Percentiles rank a stretch among this genome's conserved stretches.
phyloP scores from a whole-genome alignment of 441 rosid species.

The Eruca vesicaria region DNA sequence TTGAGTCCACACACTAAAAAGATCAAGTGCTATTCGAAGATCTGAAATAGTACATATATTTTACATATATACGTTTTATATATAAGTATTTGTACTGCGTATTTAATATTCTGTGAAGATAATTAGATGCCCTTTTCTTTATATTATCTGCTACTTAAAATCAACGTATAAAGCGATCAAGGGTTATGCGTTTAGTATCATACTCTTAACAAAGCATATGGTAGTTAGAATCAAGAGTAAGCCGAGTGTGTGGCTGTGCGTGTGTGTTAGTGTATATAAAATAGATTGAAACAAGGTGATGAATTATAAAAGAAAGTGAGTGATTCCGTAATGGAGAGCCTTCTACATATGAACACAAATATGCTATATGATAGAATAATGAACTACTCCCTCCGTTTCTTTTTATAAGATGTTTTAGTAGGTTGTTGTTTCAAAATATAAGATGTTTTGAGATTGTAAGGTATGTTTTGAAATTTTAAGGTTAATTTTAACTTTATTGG shows the following conservation, averaged over 20 bases:
- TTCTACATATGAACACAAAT: background rate
- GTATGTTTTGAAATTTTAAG: no score
- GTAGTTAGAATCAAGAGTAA: slow-evolving; percentile 5
- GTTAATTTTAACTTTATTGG: no score
- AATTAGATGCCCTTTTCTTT: slow-evolving; percentile 28
- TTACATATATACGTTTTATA: background rate
- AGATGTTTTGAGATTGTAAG: no score
- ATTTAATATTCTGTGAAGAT: slow-evolving; percentile 17
- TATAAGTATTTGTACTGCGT: background rate
- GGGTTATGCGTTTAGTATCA: background rate
- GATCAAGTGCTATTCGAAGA: slow-evolving; percentile 20
- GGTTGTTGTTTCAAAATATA: no score
- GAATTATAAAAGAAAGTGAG: background rate
- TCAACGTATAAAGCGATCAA: slow-evolving; percentile 26
- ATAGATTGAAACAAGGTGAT: background rate
- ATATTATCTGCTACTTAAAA: slow-evolving; percentile 22
- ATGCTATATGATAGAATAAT: slow-evolving; percentile 10
- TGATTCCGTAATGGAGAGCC: slow-evolving; percentile 5
- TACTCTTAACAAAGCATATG: background rate
- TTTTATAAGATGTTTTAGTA: no score
- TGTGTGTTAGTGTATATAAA: background rate
- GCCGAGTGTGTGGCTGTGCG: slow-evolving; percentile 7
- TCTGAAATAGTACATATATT: slow-evolving; percentile 21
- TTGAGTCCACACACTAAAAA: slow-evolving; percentile 16
- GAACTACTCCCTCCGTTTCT: no score